Conservation (phyloP, 495 filamentous ascomycete genomes). For the Talaromyces trachyspermus region DNA sequence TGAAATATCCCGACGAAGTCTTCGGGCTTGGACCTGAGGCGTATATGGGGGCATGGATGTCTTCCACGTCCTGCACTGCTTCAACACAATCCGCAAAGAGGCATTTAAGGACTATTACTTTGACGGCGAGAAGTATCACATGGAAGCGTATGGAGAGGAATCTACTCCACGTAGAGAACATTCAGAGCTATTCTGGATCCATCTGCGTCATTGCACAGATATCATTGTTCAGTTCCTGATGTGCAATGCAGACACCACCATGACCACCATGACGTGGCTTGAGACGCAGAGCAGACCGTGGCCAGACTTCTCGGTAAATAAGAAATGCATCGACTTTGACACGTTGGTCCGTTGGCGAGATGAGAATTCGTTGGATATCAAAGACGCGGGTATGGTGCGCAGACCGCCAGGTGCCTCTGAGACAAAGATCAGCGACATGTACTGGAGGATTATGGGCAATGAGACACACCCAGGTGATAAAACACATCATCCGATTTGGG, state of each 20-base stretch:
- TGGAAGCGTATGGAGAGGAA: slow-evolving; percentile 2
- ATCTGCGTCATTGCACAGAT: slow-evolving; percentile 25
- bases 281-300: slow-evolving; percentile 24
- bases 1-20: slow-evolving; percentile 21
- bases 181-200: slow-evolving; percentile 13
- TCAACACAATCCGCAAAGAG: slow-evolving; percentile 24
- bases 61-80: slow-evolving; percentile 29
- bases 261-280: slow-evolving; percentile 19
- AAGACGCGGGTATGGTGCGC: not conserved
- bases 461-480: slow-evolving; percentile 1
- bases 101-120: slow-evolving; percentile 26
- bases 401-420: not conserved
- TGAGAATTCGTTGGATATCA: slow-evolving; percentile 6
- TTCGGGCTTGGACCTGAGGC: slow-evolving; percentile 29
- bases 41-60: slow-evolving; percentile 27
- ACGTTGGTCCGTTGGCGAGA: slow-evolving; percentile 16
- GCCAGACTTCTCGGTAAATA: slow-evolving; percentile 28
- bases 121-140: slow-evolving; percentile 6
- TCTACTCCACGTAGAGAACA: not conserved
- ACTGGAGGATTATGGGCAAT: slow-evolving; percentile 3
- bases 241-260: slow-evolving; percentile 26
- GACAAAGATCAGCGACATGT: not conserved
- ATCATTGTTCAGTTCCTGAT: slow-evolving; percentile 22
- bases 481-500: slow-evolving; percentile 4
- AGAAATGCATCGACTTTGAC: slow-evolving; percentile 20